Conservation (phyloP, 345 rosid genomes). For the Gossypium longicalyx region DNA sequence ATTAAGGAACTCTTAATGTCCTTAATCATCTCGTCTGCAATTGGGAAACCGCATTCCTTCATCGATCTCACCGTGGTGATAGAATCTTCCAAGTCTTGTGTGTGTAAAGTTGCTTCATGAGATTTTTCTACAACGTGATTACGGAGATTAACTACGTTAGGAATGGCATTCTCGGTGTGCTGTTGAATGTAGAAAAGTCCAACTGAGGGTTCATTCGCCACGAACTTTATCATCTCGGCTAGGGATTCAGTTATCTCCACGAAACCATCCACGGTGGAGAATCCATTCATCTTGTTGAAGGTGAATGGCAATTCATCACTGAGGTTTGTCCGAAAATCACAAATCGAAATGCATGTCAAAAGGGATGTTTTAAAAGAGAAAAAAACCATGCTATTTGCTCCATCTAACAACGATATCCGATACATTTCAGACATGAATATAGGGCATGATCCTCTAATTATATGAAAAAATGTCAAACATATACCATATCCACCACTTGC, state of each 20-base stretch:
- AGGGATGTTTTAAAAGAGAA: background rate
- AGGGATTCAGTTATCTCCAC: constrained; percentile 79
- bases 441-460: background rate
- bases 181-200: constrained; percentile 91
- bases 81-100: constrained; percentile 81
- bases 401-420: background rate
- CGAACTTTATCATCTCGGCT: constrained; percentile 88
- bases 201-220: constrained; percentile 91
- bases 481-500: background rate
- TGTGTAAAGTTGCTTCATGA: constrained; percentile 58
- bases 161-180: constrained; percentile 71
- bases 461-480: background rate
- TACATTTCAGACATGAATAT: background rate
- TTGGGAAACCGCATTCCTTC: constrained; percentile 69
- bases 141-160: constrained; percentile 57
- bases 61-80: constrained; percentile 63
- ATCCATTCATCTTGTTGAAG: constrained; percentile 74
- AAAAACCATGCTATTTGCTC: background rate
- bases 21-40: constrained; percentile 83
- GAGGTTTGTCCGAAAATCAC: constrained; percentile 18
- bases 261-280: constrained; percentile 88
- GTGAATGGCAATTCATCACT: constrained; percentile 51
- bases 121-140: constrained; percentile 52
- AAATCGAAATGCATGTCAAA: background rate
- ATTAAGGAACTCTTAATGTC: constrained; percentile 64